A percentile compares a stretch with the other conserved stretches of the same genome.
Conservation (phyloP, 345 rosid genomes). For the Eucalyptus sp. region DNA sequence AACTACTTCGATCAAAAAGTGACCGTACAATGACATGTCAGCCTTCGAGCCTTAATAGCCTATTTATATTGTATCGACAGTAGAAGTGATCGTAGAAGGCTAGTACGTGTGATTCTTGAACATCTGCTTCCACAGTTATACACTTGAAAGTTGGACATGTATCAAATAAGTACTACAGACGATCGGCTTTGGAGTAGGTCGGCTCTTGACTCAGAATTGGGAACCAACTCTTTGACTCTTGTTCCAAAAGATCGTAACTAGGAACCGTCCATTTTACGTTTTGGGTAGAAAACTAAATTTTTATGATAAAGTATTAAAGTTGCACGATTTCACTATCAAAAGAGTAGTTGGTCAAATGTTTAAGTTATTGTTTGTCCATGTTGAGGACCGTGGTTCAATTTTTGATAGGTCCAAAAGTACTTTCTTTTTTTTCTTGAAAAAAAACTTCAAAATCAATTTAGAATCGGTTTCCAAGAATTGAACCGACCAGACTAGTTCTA, state of each 20-base stretch:
- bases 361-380: not conserved
- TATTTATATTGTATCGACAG: not conserved
- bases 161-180: not conserved
- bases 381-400: not conserved
- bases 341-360: not conserved
- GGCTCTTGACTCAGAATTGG: not conserved
- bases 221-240: not conserved
- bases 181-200: not conserved
- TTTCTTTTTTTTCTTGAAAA: not conserved
- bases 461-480: accelerated
- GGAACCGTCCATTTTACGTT: not conserved
- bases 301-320: not conserved
- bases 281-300: not conserved
- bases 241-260: not conserved
- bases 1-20: not conserved
- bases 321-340: not conserved
- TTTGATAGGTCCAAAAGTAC: not conserved
- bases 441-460: not conserved
- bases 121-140: not conserved
- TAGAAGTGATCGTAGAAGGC: not conserved
- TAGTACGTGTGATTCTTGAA: not conserved
- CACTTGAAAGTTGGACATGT: not conserved
- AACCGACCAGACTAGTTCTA: not conserved
- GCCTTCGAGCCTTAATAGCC: not conserved
- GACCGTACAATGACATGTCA: not conserved